Conservation (phyloP, 179 eudicot species). For the Nepenthes alata region DNA sequence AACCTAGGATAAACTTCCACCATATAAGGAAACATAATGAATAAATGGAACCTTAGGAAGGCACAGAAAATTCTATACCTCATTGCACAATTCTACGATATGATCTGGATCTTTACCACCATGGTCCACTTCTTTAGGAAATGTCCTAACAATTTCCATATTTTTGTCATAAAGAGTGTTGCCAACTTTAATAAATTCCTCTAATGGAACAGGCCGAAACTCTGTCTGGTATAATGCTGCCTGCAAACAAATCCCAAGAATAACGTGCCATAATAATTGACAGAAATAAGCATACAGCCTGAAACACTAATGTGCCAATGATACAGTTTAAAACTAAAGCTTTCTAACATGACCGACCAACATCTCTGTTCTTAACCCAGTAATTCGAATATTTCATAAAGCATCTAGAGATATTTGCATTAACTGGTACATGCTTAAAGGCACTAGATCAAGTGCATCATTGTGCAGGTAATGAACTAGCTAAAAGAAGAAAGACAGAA, state of each 20-base stretch:
- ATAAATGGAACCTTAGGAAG: not conserved
- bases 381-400: too few species aligned
- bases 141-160: slow-evolving; percentile 70
- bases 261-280: not conserved
- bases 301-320: not conserved
- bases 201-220: slow-evolving; percentile 94
- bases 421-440: too few species aligned
- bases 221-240: slow-evolving; percentile 96
- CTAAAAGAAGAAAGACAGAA: too few species aligned
- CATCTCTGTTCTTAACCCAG: too few species aligned
- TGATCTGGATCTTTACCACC: slow-evolving; percentile 99
- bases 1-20: slow-evolving; percentile 37
- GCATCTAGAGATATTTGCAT: too few species aligned
- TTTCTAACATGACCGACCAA: too few species aligned
- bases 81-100: slow-evolving; percentile 87
- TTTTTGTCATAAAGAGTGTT: slow-evolving; percentile 58
- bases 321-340: not conserved
- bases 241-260: slow-evolving; percentile 25
- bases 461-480: too few species aligned
- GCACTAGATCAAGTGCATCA: too few species aligned
- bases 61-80: slow-evolving; percentile 35
- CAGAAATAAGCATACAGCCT: not conserved
- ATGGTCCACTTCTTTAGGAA: slow-evolving; percentile 59
- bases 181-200: slow-evolving; percentile 93
- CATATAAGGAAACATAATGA: not conserved